phyloP scores from a whole-genome alignment of 139 green algal species.

The Haematococcus sp. region DNA sequence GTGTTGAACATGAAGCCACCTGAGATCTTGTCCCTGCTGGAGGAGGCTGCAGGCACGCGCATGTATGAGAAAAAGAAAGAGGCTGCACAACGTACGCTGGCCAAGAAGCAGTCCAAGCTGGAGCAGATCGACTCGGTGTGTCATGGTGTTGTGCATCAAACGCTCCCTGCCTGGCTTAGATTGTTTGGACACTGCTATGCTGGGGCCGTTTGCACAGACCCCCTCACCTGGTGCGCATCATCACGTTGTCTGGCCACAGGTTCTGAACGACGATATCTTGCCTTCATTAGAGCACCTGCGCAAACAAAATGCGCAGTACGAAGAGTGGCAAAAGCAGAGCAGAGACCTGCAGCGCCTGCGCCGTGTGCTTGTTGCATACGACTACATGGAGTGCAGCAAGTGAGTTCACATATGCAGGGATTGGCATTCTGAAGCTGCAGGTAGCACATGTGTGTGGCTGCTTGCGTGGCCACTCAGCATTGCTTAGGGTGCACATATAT shows the following conservation, averaged over 20 bases:
- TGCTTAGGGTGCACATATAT: too few relatives aligned
- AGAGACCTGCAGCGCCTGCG: constrained; percentile 56
- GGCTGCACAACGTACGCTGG: constrained; percentile 78
- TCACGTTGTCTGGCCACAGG: too few relatives aligned
- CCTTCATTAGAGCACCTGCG: constrained; percentile 84
- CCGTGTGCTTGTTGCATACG: constrained; percentile 83
- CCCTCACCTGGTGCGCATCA: too few relatives aligned
- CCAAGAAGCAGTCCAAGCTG: constrained; percentile 95
- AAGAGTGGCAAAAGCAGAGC: constrained; percentile 65
- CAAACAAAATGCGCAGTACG: constrained; percentile 78
- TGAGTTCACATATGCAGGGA: background rate
- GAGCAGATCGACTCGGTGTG: constrained; percentile 93
- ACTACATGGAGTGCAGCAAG: constrained; percentile 54
- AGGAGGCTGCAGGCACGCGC: constrained; percentile 93
- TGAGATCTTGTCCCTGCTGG: constrained; percentile 96
- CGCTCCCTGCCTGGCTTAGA: too few relatives aligned
- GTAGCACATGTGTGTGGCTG: too few relatives aligned
- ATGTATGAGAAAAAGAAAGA: constrained; percentile 99
- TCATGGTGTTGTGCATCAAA: too few relatives aligned
- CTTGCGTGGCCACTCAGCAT: too few relatives aligned
- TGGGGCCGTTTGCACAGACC: too few relatives aligned
- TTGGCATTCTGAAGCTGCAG: too few relatives aligned
- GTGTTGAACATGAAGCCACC: constrained; percentile 99
- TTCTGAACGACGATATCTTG: constrained; percentile 87
- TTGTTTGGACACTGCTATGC: too few relatives aligned